Base-by-base conservation (phyloP, 768 basidiomycete species). In the Exsudoporus frostii region DNA sequence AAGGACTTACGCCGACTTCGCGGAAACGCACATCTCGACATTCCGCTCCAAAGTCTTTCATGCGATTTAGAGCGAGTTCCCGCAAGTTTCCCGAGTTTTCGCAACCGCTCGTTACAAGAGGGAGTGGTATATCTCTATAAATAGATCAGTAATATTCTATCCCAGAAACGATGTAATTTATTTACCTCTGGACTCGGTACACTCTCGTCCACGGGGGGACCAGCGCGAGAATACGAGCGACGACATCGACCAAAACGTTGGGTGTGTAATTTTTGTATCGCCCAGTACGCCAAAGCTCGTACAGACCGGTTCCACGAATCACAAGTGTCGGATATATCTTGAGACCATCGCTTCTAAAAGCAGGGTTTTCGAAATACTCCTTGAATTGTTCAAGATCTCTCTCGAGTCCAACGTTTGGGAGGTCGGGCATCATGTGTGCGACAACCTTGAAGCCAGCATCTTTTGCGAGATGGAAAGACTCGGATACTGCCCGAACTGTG, bases 381-480 rank as follows among this genome's bases (percentile, higher is more conserved):
- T 97, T 95, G 80, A 99, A 99, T 65, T 98, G 97, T 65, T 94
- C 94, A 43, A 99, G 82, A 71, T 99, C 97, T 51, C 97, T 84
- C 74, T 98, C 97, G 54, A 96, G 80, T 32, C 97, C 97, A 52
- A 98, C 92, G 67, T 99, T 99, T 9, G 96, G 96, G 9, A 98
- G 81, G 70, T 99, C 96, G 14, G 95, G 94, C 95, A 99, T 99
- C 97, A 98, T 98, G 68, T 99, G 97, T 19, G 95, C 95, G 27
- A 99, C 97, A 50, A 99, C 95, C 73, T 99, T 99, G 86, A 97
- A 99, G 5, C 97, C 97, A 2, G 96, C 97, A 64, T 99, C 96
- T 70, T 99, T 99, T 19, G 94, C 88, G 63, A 99, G 84, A 65
- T 98, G 96, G 73, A 99, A 99, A 13, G 89, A 91, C 70, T 99